Conservation (phyloP, 2,329 filamentous ascomycete species). For the Aspergillus brasiliensis region DNA sequence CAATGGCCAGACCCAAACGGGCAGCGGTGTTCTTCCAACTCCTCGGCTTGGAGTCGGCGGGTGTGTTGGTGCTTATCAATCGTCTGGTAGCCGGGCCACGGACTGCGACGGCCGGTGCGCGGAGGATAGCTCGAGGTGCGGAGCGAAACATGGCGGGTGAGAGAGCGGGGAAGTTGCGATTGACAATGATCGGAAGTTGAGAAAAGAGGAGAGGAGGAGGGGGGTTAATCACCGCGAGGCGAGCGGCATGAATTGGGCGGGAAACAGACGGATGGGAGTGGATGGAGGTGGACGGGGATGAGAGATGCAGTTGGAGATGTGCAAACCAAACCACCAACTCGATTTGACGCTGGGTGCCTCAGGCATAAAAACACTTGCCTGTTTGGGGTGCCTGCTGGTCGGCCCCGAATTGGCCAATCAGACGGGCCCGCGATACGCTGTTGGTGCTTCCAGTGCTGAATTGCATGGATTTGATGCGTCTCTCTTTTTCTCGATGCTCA, state of each 20-base stretch:
- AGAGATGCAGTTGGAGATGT: not conserved
- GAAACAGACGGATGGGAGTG: conserved; percentile 1
- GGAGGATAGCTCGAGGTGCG: conserved; percentile 49
- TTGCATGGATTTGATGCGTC: not conserved
- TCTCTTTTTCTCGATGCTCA: not conserved
- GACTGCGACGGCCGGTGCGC: conserved; percentile 36
- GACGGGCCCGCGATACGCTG: not conserved
- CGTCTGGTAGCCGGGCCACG: conserved; percentile 41
- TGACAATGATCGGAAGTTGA: not conserved
- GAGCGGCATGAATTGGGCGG: conserved; percentile 6
- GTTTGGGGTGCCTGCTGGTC: not conserved
- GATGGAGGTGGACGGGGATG: not conserved
- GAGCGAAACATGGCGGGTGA: conserved; percentile 54
- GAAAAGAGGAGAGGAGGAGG: not conserved
- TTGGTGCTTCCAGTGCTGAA: not conserved
- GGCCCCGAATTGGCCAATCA: not conserved
- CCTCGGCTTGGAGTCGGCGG: conserved; percentile 66
- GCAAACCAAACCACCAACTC: not conserved
- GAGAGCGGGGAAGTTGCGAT: conserved; percentile 3
- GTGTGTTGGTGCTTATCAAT: conserved; percentile 56
- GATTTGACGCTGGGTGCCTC: not conserved
- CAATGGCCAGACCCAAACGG: conserved; percentile 75
- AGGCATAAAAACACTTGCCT: not conserved
- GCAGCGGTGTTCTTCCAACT: conserved; percentile 77
- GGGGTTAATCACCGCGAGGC: conserved; percentile 8